Conservation (phyloP, 495 filamentous ascomycete genomes). For the Annulohypoxylon bovei region DNA sequence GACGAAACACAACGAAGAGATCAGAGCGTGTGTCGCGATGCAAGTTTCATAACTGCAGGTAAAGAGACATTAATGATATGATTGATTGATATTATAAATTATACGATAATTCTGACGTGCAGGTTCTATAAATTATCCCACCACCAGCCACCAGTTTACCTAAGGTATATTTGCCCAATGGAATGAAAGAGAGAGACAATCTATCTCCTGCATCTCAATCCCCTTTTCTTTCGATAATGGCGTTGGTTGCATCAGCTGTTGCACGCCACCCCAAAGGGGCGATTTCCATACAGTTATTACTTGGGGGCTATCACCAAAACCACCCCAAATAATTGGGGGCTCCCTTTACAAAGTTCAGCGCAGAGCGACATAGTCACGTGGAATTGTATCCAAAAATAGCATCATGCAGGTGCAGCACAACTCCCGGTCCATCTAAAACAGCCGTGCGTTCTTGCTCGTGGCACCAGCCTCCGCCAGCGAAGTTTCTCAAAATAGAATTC, state of each 20-base stretch:
- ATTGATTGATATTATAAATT: conserved; percentile 12
- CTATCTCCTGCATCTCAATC: conserved; percentile 8
- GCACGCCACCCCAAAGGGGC: neutral
- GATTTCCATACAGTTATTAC: neutral
- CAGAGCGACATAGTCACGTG: conserved; percentile 28
- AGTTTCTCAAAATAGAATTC: conserved; percentile 42
- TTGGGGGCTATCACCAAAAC: conserved; percentile 1
- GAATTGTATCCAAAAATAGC: conserved; percentile 26
- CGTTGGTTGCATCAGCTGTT: conserved; percentile 6
- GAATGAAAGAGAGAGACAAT: neutral
- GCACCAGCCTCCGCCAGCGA: conserved; percentile 36
- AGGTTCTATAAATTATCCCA: conserved; percentile 10
- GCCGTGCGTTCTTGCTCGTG: conserved; percentile 36
- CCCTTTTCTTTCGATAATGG: conserved; percentile 3
- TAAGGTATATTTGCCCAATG: conserved; percentile 25
- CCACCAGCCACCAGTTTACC: conserved; percentile 33
- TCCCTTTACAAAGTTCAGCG: neutral
- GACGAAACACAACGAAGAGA: conserved; percentile 14
- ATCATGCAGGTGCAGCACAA: conserved; percentile 18
- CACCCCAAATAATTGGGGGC: neutral
- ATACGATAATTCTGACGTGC: conserved; percentile 3
- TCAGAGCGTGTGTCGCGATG: conserved; percentile 12
- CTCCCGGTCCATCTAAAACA: conserved; percentile 43
- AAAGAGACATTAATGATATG: conserved; percentile 22
- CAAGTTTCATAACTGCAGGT: conserved; percentile 33